phyloP scores from a whole-genome alignment of 257 asterid species.

The Leonotis leonurus region DNA sequence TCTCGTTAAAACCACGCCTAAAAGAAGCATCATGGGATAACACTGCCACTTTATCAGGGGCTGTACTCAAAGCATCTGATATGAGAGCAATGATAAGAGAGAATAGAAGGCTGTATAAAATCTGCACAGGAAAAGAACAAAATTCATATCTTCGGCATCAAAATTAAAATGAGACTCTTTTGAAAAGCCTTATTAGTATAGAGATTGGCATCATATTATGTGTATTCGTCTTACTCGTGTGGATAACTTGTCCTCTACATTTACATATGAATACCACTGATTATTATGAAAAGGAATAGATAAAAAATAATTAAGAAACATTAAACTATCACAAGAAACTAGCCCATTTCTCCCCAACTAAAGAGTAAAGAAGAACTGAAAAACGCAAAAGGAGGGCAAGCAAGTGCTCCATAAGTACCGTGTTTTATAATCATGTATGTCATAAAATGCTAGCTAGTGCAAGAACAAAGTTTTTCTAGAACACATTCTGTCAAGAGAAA shows the following conservation, averaged over 20 bases:
- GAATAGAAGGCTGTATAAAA: slow-evolving; percentile 75
- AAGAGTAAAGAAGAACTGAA: not conserved
- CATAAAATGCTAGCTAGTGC: not conserved
- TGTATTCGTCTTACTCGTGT: not conserved
- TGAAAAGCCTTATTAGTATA: not conserved
- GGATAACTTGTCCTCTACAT: not conserved
- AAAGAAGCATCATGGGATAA: slow-evolving; percentile 74
- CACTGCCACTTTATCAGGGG: slow-evolving; percentile 51
- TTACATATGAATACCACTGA: not conserved
- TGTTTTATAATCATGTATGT: not conserved
- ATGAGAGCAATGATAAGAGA: slow-evolving; percentile 73
- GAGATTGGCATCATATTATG: not conserved
- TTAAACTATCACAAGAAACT: not conserved
- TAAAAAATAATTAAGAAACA: not conserved
- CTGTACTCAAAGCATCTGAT: slow-evolving; percentile 85
- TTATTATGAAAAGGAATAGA: not conserved
- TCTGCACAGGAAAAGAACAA: slow-evolving; percentile 49
- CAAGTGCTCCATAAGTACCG: not conserved
- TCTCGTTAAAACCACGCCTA: slow-evolving; percentile 72
- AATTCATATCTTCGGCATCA: slow-evolving; percentile 4
- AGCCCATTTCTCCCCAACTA: not conserved
- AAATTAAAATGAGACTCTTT: slow-evolving; percentile 4
- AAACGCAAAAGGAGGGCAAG: not conserved
- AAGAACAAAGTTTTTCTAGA: not conserved
- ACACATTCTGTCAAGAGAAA: not conserved